A percentile compares a stretch with the other conserved stretches of the same genome.
Conservation (phyloP, 2,329 filamentous ascomycete genomes). For the Sordariomycetes sp. region DNA sequence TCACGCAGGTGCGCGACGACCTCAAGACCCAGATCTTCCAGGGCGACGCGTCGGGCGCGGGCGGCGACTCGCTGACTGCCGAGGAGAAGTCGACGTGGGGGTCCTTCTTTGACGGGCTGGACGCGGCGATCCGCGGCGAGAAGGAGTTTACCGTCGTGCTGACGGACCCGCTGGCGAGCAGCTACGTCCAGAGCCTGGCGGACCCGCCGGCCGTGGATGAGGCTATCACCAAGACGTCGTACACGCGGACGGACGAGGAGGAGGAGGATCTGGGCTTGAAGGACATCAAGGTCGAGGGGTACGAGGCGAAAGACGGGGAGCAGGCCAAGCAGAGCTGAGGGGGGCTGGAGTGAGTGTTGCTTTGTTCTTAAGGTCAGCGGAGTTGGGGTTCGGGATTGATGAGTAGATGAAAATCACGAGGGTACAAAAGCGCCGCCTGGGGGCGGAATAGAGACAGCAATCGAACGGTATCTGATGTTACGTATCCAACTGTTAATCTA, state of each 20-base stretch:
- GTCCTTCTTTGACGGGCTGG: slow-evolving; percentile 65
- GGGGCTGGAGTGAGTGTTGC: neutral
- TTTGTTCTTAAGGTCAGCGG: neutral
- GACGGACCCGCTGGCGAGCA: slow-evolving; percentile 79
- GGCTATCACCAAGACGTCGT: slow-evolving; percentile 69
- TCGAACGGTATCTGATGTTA: neutral
- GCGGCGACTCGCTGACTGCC: slow-evolving; percentile 65
- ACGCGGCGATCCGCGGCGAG: slow-evolving; percentile 67
- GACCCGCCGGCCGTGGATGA: slow-evolving; percentile 58
- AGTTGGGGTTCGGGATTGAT: neutral
- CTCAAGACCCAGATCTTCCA: slow-evolving; percentile 82
- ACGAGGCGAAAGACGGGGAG: slow-evolving; percentile 43
- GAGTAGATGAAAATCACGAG: neutral
- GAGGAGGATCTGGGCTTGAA: slow-evolving; percentile 82
- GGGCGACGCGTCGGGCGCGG: slow-evolving; percentile 32
- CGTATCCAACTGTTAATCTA: neutral
- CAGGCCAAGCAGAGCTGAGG: neutral
- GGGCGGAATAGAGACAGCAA: neutral
- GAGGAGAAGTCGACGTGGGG: slow-evolving; percentile 62
- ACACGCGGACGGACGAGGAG: slow-evolving; percentile 79
- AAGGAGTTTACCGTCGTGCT: slow-evolving; percentile 72
- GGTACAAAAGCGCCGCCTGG: neutral
- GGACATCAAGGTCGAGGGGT: slow-evolving; percentile 89
- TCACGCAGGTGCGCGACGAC: slow-evolving; percentile 87
- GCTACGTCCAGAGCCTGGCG: slow-evolving; percentile 84